phyloP scores from a whole-genome alignment of 2,329 filamentous ascomycete genomes.

The Elsinoe necatrix region DNA sequence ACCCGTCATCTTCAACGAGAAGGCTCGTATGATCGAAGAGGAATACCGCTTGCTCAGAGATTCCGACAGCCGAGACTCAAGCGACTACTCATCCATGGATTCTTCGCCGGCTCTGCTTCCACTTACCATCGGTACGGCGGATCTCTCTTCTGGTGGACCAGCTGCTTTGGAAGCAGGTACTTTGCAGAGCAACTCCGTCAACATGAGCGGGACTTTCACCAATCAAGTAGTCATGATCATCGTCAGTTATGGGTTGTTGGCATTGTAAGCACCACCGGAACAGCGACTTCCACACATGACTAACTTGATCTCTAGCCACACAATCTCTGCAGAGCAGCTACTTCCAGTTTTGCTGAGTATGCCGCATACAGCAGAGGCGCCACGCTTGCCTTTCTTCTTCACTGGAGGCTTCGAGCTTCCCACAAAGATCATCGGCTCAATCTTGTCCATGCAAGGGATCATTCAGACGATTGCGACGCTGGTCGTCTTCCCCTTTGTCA shows the following conservation, averaged over 20 bases:
- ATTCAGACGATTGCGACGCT: slow-evolving; percentile 85
- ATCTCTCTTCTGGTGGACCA: slow-evolving; percentile 23
- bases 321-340: slow-evolving; percentile 91
- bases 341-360: slow-evolving; percentile 88
- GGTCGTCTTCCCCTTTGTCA: slow-evolving; percentile 72
- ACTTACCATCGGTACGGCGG: slow-evolving; percentile 25
- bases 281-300: background rate
- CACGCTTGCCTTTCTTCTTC: slow-evolving; percentile 75
- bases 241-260: slow-evolving; percentile 80
- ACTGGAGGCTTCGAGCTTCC: slow-evolving; percentile 75
- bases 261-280: slow-evolving; percentile 59
- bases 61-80: slow-evolving; percentile 4
- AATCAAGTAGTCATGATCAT: slow-evolving; percentile 80
- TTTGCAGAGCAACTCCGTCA: slow-evolving; percentile 30
- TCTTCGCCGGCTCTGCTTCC: slow-evolving; percentile 43
- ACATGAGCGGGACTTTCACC: slow-evolving; percentile 61
- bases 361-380: slow-evolving; percentile 40
- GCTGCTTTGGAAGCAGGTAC: slow-evolving; percentile 10
- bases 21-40: slow-evolving; percentile 21
- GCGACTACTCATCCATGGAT: slow-evolving; percentile 54
- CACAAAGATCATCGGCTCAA: slow-evolving; percentile 75
- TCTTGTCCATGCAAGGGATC: slow-evolving; percentile 79
- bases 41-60: slow-evolving; percentile 52
- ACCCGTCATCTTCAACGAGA: slow-evolving; percentile 19
- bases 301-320: slow-evolving; percentile 56